These are phyloP conservation scores for Colletotrichum australisinense DNA, from an alignment of 2,329 filamentous ascomycete genomes.

Conservation along the genomic window DNA sequence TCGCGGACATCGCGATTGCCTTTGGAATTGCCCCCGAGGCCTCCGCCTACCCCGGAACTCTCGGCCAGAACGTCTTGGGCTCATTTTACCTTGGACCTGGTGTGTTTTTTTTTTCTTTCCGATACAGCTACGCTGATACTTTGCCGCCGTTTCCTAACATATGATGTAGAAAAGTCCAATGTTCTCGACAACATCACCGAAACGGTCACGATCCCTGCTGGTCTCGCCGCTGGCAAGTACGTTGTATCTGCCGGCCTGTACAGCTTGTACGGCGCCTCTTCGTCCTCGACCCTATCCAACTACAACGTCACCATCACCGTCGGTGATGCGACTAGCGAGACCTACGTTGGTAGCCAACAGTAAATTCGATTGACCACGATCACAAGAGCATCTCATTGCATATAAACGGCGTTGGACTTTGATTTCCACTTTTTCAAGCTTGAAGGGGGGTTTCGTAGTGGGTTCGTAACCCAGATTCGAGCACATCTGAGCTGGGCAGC, in stretches of 20 bases:
- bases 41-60: conserved; percentile 39
- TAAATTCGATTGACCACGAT: neutral
- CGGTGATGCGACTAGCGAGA: conserved; percentile 40
- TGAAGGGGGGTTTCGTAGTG: no score
- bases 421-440: neutral
- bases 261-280: conserved; percentile 42
- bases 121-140: no score
- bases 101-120: conserved; percentile 29
- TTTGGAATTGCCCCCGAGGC: conserved; percentile 49
- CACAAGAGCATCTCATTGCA: neutral
- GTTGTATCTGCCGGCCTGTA: conserved; percentile 42
- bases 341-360: conserved; percentile 49
- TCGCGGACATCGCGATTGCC: conserved; percentile 56
- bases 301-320: conserved; percentile 43
- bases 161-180: conserved; percentile 42
- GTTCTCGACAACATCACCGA: conserved; percentile 40
- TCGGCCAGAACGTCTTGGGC: conserved; percentile 43
- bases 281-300: conserved; percentile 35
- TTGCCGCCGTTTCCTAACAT: neutral
- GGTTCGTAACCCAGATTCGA: neutral
- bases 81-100: conserved; percentile 51
- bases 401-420: neutral
- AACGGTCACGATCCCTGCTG: conserved; percentile 41
- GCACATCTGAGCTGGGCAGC: neutral
- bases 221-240: conserved; percentile 37